Evolutionary conservation across 495 filamentous ascomycete genomes (phyloP).

Genomic region (Daldinia decipiens): DNA sequence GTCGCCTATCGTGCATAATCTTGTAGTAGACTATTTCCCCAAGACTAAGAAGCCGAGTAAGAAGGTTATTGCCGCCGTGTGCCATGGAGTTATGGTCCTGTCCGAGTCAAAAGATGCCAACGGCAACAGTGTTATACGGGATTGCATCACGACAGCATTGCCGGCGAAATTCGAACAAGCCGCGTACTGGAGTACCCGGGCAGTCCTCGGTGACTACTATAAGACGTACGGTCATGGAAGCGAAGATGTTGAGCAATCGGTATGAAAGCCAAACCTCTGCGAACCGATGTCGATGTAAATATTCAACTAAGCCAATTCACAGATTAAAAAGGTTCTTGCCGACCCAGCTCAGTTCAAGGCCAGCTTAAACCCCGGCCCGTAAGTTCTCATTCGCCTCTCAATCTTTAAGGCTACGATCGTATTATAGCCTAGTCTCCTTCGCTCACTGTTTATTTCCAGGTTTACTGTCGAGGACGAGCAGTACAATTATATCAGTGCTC

Average conservation of each 20-base stretch:
- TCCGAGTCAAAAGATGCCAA: constrained; percentile 54
- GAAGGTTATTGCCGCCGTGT: constrained; percentile 61
- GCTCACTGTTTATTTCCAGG: constrained; percentile 42
- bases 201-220: constrained; percentile 65
- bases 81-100: constrained; percentile 66
- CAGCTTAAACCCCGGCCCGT: constrained; percentile 59
- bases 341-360: constrained; percentile 60
- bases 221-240: constrained; percentile 66
- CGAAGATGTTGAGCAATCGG: constrained; percentile 60
- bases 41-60: constrained; percentile 56
- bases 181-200: constrained; percentile 61
- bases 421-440: neutral
- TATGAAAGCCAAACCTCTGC: constrained; percentile 34
- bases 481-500: constrained; percentile 64
- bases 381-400: constrained; percentile 42
- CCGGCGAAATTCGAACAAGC: constrained; percentile 61
- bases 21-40: constrained; percentile 61
- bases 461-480: constrained; percentile 62
- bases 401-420: neutral
- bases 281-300: neutral
- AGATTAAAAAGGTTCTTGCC: constrained; percentile 60
- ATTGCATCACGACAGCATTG: constrained; percentile 61
- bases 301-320: constrained; percentile 18
- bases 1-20: constrained; percentile 58
- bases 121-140: constrained; percentile 60